Percentiles rank a stretch among this genome's conserved stretches.
phyloP scores from a whole-genome alignment of 495 filamentous ascomycete genomes.

The Xylona heveae region DNA sequence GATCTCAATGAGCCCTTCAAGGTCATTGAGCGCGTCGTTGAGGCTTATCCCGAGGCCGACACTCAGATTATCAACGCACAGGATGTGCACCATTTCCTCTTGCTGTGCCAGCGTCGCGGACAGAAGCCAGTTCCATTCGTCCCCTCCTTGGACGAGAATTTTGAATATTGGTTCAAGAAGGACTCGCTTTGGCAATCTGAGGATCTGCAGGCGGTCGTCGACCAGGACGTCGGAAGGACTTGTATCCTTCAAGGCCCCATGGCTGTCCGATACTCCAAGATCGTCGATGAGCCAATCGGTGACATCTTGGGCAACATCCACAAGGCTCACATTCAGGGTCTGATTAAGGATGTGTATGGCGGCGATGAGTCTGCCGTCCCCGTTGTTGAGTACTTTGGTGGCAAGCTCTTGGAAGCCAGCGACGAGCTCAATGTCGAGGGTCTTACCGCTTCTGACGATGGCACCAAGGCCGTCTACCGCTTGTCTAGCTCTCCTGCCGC shows the following conservation, averaged over 20 bases:
- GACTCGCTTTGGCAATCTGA: constrained; percentile 99
- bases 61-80: constrained; percentile 88
- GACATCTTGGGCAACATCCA: constrained; percentile 85
- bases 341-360: constrained; percentile 63
- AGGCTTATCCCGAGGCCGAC: constrained; percentile 66
- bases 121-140: constrained; percentile 97
- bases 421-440: constrained; percentile 53
- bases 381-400: constrained; percentile 84
- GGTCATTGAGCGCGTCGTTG: constrained; percentile 55
- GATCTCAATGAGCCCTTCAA: constrained; percentile 71
- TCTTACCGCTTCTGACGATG: constrained; percentile 52
- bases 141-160: constrained; percentile 77
- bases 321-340: constrained; percentile 54
- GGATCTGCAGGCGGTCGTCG: constrained; percentile 86
- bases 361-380: constrained; percentile 56
- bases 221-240: constrained; percentile 80
- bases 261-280: constrained; percentile 72
- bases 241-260: constrained; percentile 94
- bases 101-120: constrained; percentile 76
- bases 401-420: constrained; percentile 36
- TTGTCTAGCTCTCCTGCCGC: constrained; percentile 49
- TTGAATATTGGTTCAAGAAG: constrained; percentile 99
- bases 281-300: constrained; percentile 79
- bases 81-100: constrained; percentile 87
- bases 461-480: constrained; percentile 56